phyloP scores from a whole-genome alignment of 495 filamentous ascomycete genomes.

The Neurospora sp. region DNA sequence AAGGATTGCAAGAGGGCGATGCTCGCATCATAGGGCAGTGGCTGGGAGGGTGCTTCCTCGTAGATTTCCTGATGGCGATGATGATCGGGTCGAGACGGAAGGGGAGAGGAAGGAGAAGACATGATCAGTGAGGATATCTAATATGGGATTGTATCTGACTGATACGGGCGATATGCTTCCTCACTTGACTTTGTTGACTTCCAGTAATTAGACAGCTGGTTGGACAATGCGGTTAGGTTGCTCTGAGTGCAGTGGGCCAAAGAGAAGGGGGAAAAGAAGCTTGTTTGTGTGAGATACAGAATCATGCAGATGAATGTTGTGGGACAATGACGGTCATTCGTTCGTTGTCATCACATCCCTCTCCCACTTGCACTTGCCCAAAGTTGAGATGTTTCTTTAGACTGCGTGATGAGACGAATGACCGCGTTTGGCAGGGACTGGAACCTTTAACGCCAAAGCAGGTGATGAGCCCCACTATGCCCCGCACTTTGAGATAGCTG shows the following conservation, averaged over 20 bases:
- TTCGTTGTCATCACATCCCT: neutral
- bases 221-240: neutral
- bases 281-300: neutral
- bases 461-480: neutral
- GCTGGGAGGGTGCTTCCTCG: neutral
- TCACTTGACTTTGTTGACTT: neutral
- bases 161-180: neutral
- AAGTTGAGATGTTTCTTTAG: neutral
- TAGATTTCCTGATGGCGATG: constrained; percentile 20
- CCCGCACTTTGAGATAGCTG: neutral
- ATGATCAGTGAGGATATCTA: neutral
- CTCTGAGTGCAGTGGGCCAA: neutral
- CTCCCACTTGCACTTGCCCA: neutral
- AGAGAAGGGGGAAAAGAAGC: neutral
- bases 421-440: neutral
- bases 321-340: neutral
- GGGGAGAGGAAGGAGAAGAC: constrained; percentile 9
- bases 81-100: constrained; percentile 24
- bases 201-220: too few species aligned
- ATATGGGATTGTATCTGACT: neutral
- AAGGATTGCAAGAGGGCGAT: constrained; percentile 31
- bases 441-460: neutral
- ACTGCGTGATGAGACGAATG: neutral
- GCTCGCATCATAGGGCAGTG: neutral
- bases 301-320: neutral